Evolutionary conservation across 371 early-diverging fungal species (phyloP).

Genomic region (Fennellomyces sp.): DNA sequence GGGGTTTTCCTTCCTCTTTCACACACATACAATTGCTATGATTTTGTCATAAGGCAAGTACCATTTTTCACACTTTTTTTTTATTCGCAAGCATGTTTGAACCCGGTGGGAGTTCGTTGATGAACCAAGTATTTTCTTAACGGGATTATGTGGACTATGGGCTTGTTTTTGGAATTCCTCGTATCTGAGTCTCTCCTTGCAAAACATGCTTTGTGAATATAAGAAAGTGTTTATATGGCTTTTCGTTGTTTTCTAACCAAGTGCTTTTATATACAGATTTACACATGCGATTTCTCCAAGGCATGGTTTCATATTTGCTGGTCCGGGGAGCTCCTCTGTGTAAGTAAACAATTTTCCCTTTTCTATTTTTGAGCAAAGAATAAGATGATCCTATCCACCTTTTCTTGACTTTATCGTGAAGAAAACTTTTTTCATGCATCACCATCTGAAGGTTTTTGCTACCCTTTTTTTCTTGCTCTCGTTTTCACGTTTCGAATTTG

Average conservation of each 20-base stretch:
- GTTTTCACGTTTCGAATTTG: not conserved
- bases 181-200: constrained; percentile 22
- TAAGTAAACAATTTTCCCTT: not conserved
- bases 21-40: too few species aligned
- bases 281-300: too few species aligned
- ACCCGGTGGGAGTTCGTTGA: constrained; percentile 1
- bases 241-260: too few species aligned
- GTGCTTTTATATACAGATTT: too few species aligned
- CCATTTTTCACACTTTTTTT: too few species aligned
- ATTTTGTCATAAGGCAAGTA: too few species aligned
- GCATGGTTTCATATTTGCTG: not conserved
- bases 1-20: too few species aligned
- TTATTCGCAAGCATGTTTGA: too few species aligned
- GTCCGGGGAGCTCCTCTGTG: not conserved
- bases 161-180: constrained; percentile 35
- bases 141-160: constrained; percentile 21
- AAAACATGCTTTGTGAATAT: not conserved
- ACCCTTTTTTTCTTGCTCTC: not conserved
- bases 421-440: constrained; percentile 43
- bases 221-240: too few species aligned
- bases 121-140: constrained; percentile 6
- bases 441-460: constrained; percentile 41
- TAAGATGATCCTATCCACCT: constrained; percentile 16
- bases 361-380: not conserved
- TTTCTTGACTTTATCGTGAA: constrained; percentile 18